Base-by-base conservation (phyloP, 2,329 filamentous ascomycete species). In the Decorospora gaudefroyi region DNA sequence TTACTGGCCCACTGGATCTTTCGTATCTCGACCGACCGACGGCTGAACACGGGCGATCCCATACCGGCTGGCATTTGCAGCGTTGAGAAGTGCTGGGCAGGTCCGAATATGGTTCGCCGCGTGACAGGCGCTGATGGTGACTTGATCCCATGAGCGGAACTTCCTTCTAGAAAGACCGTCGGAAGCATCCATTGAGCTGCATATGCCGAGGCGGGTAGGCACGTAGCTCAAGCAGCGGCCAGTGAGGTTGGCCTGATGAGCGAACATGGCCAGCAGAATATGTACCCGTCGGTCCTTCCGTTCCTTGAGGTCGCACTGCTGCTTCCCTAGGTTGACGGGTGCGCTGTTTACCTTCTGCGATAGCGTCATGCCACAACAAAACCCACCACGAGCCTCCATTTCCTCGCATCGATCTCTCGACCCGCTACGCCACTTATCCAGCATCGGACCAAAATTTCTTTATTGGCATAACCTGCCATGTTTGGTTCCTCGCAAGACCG, bases 401-500 rank as follows among this genome's bases (percentile, higher is more conserved):
- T 40, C 26, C 42, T 23, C 23, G 11, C 32, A 3, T 28, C 40
- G 16, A 35, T 26, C 28, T 30, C 22, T 23, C 36, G 51, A 47
- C 42, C 32, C 38, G 28, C 36, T 46, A 41, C 37, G 44, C 28
- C 26, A 33, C 19, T 21, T 34, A 44, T 19, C 10, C 33, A 49
- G 39, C 28, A 22, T 36, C 33, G 7, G 23, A 36, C 40, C 39
- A 49, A 39, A 26, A 34, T 29, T 36, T 31, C 30, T 35, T 26
- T 22, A 38, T 23, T 23, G 13, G 16, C 17, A 40, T 40, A 42
- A 31, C 27, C 27, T 29, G 22, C 17, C 36, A 69, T 67, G 64
- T 69, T 69, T 16, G 67, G 67, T 6, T 55, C 63, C 10, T 64
- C 61, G 7, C 60, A 69, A 32, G 65, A 69, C 29, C 59, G 65